Percentiles rank a stretch among this genome's conserved stretches.
Evolutionary conservation across 371 early-diverging fungal species (phyloP).

Genomic region (Choanephora cucurbitarum): DNA sequence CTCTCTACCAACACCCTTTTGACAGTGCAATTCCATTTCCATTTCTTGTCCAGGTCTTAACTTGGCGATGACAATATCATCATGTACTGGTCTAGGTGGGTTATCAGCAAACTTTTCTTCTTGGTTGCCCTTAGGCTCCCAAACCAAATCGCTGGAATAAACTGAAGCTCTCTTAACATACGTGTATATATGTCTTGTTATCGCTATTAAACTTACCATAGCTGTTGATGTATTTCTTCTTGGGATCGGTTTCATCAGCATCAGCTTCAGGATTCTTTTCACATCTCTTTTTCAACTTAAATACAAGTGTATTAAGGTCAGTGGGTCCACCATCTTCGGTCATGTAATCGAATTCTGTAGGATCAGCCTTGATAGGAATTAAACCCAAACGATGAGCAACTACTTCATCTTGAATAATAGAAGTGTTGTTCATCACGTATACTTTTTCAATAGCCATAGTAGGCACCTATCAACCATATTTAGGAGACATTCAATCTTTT

Average conservation of each 20-base stretch:
- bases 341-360: constrained; percentile 76
- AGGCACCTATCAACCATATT: constrained; percentile 64
- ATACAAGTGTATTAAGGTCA: constrained; percentile 94
- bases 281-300: constrained; percentile 82
- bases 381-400: constrained; percentile 98
- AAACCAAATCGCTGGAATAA: constrained; percentile 78
- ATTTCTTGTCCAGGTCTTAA: constrained; percentile 94
- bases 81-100: constrained; percentile 78
- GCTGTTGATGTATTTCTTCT: constrained; percentile 68
- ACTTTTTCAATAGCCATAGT: constrained; percentile 99
- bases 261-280: constrained; percentile 62
- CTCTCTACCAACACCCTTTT: constrained; percentile 93
- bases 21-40: constrained; percentile 86
- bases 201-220: constrained; percentile 57
- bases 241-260: constrained; percentile 70
- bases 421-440: constrained; percentile 92
- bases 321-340: constrained; percentile 75
- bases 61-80: constrained; percentile 94
- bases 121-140: constrained; percentile 93
- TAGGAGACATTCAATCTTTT: neutral
- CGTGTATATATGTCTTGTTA: too few relatives aligned
- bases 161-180: constrained; percentile 48
- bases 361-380: constrained; percentile 93
- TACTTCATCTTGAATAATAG: constrained; percentile 97
- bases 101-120: constrained; percentile 64